Conservation (phyloP, 352 stramenopile genomes). For the Phytophthora cryptogea region DNA sequence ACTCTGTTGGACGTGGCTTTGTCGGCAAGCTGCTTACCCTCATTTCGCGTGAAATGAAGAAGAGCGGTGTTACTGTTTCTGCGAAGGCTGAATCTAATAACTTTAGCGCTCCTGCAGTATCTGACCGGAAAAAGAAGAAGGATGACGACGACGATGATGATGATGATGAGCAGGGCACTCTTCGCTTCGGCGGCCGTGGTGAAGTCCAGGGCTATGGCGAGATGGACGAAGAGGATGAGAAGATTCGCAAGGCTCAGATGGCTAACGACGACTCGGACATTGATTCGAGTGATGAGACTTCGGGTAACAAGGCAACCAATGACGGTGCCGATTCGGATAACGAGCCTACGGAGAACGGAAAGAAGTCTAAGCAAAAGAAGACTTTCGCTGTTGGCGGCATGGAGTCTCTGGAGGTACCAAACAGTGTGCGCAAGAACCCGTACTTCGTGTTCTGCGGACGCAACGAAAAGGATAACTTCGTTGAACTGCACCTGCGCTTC, state of each 20-base stretch:
- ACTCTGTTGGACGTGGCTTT: conserved; percentile 87
- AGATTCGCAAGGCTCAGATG: conserved; percentile 67
- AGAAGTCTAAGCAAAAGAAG: conserved; percentile 44
- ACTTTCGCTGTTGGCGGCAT: conserved; percentile 58
- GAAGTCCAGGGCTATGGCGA: conserved; percentile 90
- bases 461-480: conserved; percentile 81
- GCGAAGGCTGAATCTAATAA: conserved; percentile 57
- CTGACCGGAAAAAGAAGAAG: conserved; percentile 52
- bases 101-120: conserved; percentile 28
- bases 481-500: conserved; percentile 88
- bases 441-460: conserved; percentile 86
- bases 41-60: conserved; percentile 95
- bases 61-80: conserved; percentile 71
- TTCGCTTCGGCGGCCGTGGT: conserved; percentile 76
- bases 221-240: conserved; percentile 95
- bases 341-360: conserved; percentile 44
- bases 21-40: conserved; percentile 93
- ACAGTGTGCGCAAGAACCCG: conserved; percentile 83
- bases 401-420: conserved; percentile 73
- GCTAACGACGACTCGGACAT: conserved; percentile 65
- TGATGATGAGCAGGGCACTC: conserved; percentile 89
- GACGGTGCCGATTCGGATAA: conserved; percentile 35
- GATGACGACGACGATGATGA: conserved; percentile 86
- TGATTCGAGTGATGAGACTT: conserved; percentile 54
- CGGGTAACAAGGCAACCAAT: conserved; percentile 43